A percentile compares a stretch with the other conserved stretches of the same genome.
Conservation (phyloP, 2,329 filamentous ascomycete species). For the Malbranchea zuffiana region DNA sequence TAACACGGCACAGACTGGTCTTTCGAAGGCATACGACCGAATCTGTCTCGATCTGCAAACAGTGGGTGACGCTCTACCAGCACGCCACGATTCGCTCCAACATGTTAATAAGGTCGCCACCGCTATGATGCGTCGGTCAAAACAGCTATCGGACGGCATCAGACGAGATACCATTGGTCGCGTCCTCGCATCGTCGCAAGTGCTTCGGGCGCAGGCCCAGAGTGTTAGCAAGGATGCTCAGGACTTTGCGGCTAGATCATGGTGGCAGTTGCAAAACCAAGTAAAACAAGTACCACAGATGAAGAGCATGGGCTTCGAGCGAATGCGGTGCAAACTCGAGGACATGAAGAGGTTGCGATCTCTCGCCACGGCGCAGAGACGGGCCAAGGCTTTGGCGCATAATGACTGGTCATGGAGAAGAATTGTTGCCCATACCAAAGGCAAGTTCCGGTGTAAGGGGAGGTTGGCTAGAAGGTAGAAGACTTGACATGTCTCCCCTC, state of each 20-base stretch:
- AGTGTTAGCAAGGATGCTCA: conserved; percentile 22
- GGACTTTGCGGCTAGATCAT: conserved; percentile 21
- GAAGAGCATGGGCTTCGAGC: conserved; percentile 18
- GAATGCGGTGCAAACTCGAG: conserved; percentile 22
- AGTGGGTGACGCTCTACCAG: conserved; percentile 24
- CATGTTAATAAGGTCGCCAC: conserved; percentile 18
- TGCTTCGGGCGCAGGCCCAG: conserved; percentile 23
- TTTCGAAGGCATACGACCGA: conserved; percentile 29
- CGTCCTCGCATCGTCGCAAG: conserved; percentile 24
- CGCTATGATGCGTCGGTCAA: conserved; percentile 24
- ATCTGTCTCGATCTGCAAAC: conserved; percentile 31
- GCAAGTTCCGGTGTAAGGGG: too few relatives aligned
- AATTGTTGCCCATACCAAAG: too few relatives aligned
- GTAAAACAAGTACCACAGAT: conserved; percentile 19
- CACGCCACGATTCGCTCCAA: conserved; percentile 19
- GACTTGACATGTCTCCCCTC: too few relatives aligned
- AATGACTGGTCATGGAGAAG: not conserved
- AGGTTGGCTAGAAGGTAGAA: too few relatives aligned
- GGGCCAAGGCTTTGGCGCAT: conserved; percentile 18
- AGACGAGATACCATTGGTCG: conserved; percentile 23
- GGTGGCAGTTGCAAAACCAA: conserved; percentile 12
- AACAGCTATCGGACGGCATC: conserved; percentile 26
- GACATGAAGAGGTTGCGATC: conserved; percentile 21
- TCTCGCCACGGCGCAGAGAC: conserved; percentile 27
- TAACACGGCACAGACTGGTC: conserved; percentile 27